A percentile compares a stretch with the other conserved stretches of the same genome.
These are phyloP conservation scores for Ampelomyces quisqualis DNA, from an alignment of 2,329 filamentous ascomycete genomes.

Conservation along the genomic window DNA sequence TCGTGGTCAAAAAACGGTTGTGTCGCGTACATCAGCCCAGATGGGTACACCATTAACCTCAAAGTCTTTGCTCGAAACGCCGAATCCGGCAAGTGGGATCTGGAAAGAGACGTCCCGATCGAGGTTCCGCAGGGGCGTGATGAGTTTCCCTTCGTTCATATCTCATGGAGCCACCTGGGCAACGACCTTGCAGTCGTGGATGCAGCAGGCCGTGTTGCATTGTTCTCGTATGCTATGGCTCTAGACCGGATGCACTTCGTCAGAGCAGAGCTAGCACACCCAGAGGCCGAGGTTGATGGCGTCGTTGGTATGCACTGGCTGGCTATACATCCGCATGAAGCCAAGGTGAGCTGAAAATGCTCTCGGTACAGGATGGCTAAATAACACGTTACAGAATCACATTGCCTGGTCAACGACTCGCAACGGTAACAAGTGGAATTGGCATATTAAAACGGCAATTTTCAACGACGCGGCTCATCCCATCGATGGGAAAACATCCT, in stretches of 20 bases:
- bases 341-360: slow-evolving; percentile 36
- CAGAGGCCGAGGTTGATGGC: slow-evolving; percentile 71
- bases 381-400: slow-evolving; percentile 34
- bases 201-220: slow-evolving; percentile 71
- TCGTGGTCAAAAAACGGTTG: slow-evolving; percentile 87
- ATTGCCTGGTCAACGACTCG: slow-evolving; percentile 46
- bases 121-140: slow-evolving; percentile 63
- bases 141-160: slow-evolving; percentile 70
- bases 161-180: slow-evolving; percentile 76
- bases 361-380: too few relatives aligned
- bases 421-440: slow-evolving; percentile 60
- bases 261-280: slow-evolving; percentile 65
- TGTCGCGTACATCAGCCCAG: slow-evolving; percentile 75
- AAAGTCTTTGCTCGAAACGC: slow-evolving; percentile 70
- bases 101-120: slow-evolving; percentile 71
- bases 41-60: slow-evolving; percentile 70
- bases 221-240: slow-evolving; percentile 69
- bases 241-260: slow-evolving; percentile 70
- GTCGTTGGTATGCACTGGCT: slow-evolving; percentile 89
- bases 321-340: slow-evolving; percentile 45
- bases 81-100: slow-evolving; percentile 69
- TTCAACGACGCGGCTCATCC: slow-evolving; percentile 74
- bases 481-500: slow-evolving; percentile 66
- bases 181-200: slow-evolving; percentile 85
- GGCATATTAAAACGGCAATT: slow-evolving; percentile 65